These are phyloP conservation scores for Pontederia paniculata DNA, from an alignment of 176 grass and related monocot genomes.

Conservation along the genomic window DNA sequence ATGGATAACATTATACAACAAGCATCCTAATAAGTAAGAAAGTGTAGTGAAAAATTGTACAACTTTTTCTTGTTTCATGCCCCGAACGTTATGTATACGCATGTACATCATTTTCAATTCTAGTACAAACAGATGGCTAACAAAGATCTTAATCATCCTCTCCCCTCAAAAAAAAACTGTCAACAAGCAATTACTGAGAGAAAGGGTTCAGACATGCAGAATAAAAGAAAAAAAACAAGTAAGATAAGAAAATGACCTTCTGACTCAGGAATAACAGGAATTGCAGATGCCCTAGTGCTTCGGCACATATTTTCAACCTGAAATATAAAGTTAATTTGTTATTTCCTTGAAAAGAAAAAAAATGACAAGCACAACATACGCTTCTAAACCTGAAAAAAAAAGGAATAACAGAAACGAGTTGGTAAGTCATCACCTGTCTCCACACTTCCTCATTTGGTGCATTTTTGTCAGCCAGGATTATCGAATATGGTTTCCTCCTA, in stretches of 20 bases:
- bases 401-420: not conserved
- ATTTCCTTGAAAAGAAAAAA: constrained; percentile 4
- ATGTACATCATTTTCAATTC: too few relatives aligned
- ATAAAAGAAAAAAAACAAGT: not conserved
- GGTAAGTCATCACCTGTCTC: constrained; percentile 47
- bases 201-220: too few relatives aligned
- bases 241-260: constrained; percentile 41
- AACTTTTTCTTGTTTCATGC: too few relatives aligned
- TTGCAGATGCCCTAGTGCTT: constrained; percentile 55
- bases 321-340: constrained; percentile 19
- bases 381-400: not conserved
- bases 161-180: too few relatives aligned
- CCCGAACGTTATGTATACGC: too few relatives aligned
- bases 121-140: too few relatives aligned
- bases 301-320: constrained; percentile 90
- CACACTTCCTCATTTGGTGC: constrained; percentile 98
- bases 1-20: too few relatives aligned
- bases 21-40: too few relatives aligned
- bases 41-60: too few relatives aligned
- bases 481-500: constrained; percentile 75
- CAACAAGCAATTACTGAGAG: too few relatives aligned
- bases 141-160: too few relatives aligned
- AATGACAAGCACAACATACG: not conserved
- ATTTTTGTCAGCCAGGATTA: constrained; percentile 99
- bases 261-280: constrained; percentile 87